These are phyloP conservation scores for Leishmania aethiopica DNA, from an alignment of 208 protist genomes.

Conservation along the genomic window DNA sequence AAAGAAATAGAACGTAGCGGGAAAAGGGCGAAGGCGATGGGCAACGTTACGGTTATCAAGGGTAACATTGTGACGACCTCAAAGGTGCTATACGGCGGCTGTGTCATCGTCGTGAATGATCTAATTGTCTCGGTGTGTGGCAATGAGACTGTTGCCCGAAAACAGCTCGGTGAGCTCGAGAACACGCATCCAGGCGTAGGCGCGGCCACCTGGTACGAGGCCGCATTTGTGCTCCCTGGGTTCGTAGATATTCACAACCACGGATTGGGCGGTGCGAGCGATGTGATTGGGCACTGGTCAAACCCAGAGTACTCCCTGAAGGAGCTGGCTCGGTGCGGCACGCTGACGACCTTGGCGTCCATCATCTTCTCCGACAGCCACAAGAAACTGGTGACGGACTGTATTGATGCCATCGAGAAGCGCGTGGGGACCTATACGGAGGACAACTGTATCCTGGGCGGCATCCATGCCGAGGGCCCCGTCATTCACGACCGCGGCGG, in stretches of 20 bases:
- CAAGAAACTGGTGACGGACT: conserved; percentile 40
- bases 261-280: conserved; percentile 58
- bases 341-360: conserved; percentile 62
- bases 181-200: conserved; percentile 13
- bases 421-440: conserved; percentile 41
- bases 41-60: conserved; percentile 44
- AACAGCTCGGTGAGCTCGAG: conserved; percentile 26
- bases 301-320: conserved; percentile 67
- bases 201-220: conserved; percentile 19
- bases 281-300: conserved; percentile 73
- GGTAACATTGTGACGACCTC: conserved; percentile 65
- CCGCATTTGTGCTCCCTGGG: conserved; percentile 59
- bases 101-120: conserved; percentile 47
- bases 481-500: conserved; percentile 71
- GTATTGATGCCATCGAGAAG: conserved; percentile 49
- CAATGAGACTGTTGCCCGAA: conserved; percentile 25
- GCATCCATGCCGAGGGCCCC: conserved; percentile 74
- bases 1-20: background rate
- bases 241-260: conserved; percentile 87
- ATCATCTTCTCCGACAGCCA: conserved; percentile 74
- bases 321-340: conserved; percentile 74
- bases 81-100: conserved; percentile 65
- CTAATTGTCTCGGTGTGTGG: conserved; percentile 38
- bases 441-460: conserved; percentile 62
- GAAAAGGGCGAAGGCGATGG: background rate